Evolutionary conservation across 805 yeast species (phyloP), one percentile per base, ranked within the genome.

Genomic region (Wilhelminamyces savonicus): DNA sequence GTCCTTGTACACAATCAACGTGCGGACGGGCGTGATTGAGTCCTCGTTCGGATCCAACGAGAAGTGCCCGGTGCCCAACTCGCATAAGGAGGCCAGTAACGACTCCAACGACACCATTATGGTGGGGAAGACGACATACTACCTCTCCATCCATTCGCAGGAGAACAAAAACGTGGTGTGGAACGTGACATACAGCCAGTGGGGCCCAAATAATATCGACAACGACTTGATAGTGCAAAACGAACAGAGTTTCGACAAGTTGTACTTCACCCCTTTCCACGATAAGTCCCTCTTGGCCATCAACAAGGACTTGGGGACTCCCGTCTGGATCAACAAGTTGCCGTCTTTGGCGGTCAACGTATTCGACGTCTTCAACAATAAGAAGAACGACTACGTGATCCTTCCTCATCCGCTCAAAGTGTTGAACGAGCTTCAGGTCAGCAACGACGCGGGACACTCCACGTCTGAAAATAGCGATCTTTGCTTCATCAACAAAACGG

Each of bases 201-300:
- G 97, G 96, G 94, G 92, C 7, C 94, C 95, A 26, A 90, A 90
- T 52, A 78, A 84, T 40, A 62, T 87, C 30, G 95, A 90, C 52
- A 61, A 59, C 24, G 80, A 74, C 41, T 52, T 75, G 24, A 64
- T 62, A 3, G 44, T 46, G 21, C 76, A 76, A 40, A 59, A 59
- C 27, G 62, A 66, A 14, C 59, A 59, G 30, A 76, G 94, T 3
- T 51, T 68, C 12, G 97, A 88, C 54, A 77, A 78, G 21, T 59
- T 86, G 3, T 82, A 82, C 41, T 76, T 90, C 38, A 78, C 90
- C 5, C 94, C 97, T 1, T 77, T 85, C 48, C 84, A 82, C 46
- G 94, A 86, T 50, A 76, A 72, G 33, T 74, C 94, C 0, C 54
- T 90, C 11, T 54, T 88, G 32, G 96, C 94, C 0, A 70, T 84